Percentiles rank a stretch among this genome's conserved stretches.
phyloP scores from a whole-genome alignment of 139 green algal species.

The Volvox reticuliferus region DNA sequence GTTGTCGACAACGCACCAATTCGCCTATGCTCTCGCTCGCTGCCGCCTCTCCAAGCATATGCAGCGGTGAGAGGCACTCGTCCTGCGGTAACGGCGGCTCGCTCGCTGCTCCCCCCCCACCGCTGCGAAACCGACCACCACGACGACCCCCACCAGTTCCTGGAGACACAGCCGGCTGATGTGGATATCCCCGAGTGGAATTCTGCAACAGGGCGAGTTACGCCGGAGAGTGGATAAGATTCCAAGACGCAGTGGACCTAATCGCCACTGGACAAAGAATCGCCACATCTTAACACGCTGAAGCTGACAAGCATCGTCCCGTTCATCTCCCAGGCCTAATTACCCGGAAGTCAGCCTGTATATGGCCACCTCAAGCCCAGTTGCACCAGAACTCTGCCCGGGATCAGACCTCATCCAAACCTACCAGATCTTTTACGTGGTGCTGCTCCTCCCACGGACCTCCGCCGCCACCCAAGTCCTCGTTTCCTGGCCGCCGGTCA shows the following conservation, averaged over 20 bases:
- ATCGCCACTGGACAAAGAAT: too few species aligned
- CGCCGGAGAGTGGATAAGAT: too few species aligned
- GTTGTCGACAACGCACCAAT: not conserved
- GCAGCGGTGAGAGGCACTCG: conserved; percentile 52
- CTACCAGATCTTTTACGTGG: not conserved
- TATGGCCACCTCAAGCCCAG: too few species aligned
- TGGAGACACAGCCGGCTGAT: not conserved
- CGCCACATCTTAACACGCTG: too few species aligned
- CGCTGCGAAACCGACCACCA: not conserved
- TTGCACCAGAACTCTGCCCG: too few species aligned
- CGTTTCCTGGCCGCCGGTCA: not conserved
- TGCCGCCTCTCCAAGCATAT: conserved; percentile 55
- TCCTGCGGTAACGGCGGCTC: conserved; percentile 18
- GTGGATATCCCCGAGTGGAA: not conserved
- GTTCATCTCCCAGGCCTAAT: too few species aligned
- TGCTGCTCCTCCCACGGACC: not conserved
- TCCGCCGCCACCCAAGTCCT: not conserved
- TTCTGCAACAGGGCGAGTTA: not conserved
- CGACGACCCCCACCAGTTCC: not conserved
- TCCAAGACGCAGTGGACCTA: too few species aligned
- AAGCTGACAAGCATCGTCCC: too few species aligned
- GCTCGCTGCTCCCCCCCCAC: not conserved
- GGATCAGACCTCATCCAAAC: not conserved
- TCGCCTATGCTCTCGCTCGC: conserved; percentile 17
- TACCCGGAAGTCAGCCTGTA: too few species aligned